Percentiles rank a stretch among this genome's conserved stretches.
Conservation (phyloP, 2,329 filamentous ascomycete species). For the Pseudopyrenochaeta lycopersici region DNA sequence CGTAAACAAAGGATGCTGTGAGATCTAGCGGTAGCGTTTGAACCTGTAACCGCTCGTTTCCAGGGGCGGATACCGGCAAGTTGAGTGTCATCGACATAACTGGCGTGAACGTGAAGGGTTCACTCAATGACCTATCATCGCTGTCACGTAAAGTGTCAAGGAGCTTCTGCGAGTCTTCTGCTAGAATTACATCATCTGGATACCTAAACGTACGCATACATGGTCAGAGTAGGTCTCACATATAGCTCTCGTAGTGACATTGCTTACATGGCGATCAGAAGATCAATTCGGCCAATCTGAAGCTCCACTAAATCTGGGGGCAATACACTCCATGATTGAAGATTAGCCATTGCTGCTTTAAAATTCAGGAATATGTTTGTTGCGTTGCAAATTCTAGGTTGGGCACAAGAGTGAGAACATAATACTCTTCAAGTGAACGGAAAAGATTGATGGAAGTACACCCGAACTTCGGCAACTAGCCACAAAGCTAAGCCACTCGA, state of each 20-base stretch:
- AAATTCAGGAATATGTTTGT: background rate
- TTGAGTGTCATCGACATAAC: constrained; percentile 18
- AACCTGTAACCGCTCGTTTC: background rate
- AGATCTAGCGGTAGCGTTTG: constrained; percentile 27
- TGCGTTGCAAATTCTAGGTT: background rate
- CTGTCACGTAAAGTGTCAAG: constrained; percentile 21
- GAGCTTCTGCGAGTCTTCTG: constrained; percentile 5
- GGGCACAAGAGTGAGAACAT: no score
- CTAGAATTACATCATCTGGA: constrained; percentile 28
- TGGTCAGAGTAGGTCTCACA: no score
- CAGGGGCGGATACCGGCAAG: constrained; percentile 13
- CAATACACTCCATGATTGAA: constrained; percentile 24
- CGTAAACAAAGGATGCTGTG: constrained; percentile 25
- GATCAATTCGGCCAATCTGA: constrained; percentile 39
- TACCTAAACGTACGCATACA: constrained; percentile 1
- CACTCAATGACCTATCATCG: background rate
- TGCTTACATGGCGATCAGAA: constrained; percentile 35
- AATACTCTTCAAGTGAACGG: no score
- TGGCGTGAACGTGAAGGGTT: constrained; percentile 7
- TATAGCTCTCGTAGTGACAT: no score
- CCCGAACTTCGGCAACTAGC: background rate
- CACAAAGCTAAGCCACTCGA: background rate
- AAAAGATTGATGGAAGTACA: no score
- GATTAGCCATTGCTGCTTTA: background rate
- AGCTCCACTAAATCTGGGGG: constrained; percentile 35